Evolutionary conservation across 495 filamentous ascomycete genomes (phyloP), one percentile per base, ranked within the genome.

Genomic region (Amorphotheca resinae): DNA sequence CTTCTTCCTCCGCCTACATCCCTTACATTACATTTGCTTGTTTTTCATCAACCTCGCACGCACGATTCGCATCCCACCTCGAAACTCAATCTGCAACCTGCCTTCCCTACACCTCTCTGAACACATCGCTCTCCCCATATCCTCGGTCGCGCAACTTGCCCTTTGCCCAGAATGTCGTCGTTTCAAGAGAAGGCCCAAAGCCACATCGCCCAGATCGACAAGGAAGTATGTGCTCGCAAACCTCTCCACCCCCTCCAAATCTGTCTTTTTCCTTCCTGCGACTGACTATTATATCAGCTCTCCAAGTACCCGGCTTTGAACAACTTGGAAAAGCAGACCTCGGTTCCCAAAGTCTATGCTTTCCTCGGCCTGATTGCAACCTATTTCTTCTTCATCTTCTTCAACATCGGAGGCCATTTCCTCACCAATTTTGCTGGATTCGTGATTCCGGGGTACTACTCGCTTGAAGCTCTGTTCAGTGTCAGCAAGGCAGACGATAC

Each of bases 351-450:
- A 73, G 86, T 89, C 61, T 96, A 99, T 57, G 85, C 78, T 51
- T 75, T 94, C 65, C 81, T 95, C 37, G 91, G 91, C 51, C 63
- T 95, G 22, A 73, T 63, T 36, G 80, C 78, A 37, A 70, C 93
- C 54, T 99, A 99, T 74, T 87, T 94, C 73, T 95, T 95, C 76
- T 76, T 99, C 14, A 84, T 96, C 66, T 82, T 96, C 73, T 93
- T 99, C 74, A 99, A 99, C 75, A 88, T 95, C 53, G 91, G 86
- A 48, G 89, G 91, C 57, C 84, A 91, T 62, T 82, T 96, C 62
- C 76, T 99, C 50, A 91, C 93, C 59, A 99, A 99, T 68, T 68
- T 93, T 49, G 93, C 93, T 41, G 91, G 91, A 41, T 99, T 96
- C 60, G 61, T 88, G 38, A 71, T 99, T 48, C 91, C 91, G 36